phyloP scores from a whole-genome alignment of 2,329 filamentous ascomycete genomes.

The Diaporthe capsici region DNA sequence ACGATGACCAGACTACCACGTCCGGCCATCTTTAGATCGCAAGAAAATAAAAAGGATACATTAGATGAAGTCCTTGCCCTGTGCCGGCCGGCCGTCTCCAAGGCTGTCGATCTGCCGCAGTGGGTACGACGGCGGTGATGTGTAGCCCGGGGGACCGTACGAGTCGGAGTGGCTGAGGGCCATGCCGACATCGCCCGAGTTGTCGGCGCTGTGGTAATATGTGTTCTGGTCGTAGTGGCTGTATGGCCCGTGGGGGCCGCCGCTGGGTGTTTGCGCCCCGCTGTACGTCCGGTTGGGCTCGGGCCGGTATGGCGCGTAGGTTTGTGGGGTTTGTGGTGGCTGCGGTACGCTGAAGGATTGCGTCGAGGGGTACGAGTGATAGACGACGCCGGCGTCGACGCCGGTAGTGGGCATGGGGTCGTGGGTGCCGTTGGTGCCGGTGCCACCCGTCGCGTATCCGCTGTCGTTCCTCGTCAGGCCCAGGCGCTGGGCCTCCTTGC shows the following conservation, averaged over 20 bases:
- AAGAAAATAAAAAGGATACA: background rate
- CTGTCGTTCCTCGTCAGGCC: constrained; percentile 39
- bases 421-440: background rate
- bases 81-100: constrained; percentile 11
- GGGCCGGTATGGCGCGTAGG: constrained; percentile 36
- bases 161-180: constrained; percentile 9
- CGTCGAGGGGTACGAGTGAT: constrained; percentile 24
- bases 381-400: constrained; percentile 10
- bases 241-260: background rate
- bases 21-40: background rate
- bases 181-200: constrained; percentile 38
- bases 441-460: constrained; percentile 22
- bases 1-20: background rate
- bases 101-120: constrained; percentile 24
- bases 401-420: constrained; percentile 18
- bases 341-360: constrained; percentile 29
- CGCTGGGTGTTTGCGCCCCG: background rate
- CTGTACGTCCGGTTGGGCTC: constrained; percentile 7
- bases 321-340: background rate
- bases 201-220: constrained; percentile 24
- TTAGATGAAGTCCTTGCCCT: constrained; percentile 28
- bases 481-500: constrained; percentile 36
- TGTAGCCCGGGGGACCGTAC: constrained; percentile 29
- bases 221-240: constrained; percentile 18
- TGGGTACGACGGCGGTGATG: constrained; percentile 5